These are phyloP conservation scores for Rhodotorula graminis DNA, from an alignment of 768 basidiomycete species.

Conservation along the genomic window DNA sequence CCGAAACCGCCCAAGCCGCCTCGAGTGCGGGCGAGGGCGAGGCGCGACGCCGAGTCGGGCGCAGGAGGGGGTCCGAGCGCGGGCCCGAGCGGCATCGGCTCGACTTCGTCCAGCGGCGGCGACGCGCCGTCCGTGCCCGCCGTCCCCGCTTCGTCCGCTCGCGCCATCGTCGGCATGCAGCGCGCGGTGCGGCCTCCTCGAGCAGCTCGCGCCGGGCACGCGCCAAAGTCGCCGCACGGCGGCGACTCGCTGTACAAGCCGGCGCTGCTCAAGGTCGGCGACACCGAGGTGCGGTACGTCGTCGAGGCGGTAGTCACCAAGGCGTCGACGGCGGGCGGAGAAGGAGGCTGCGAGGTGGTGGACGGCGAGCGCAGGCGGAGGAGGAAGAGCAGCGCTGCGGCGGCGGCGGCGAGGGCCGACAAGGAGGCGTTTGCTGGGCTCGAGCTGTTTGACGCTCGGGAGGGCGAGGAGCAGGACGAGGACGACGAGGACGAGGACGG, in stretches of 20 bases:
- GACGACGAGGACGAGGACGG: not conserved
- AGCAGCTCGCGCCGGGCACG: not conserved
- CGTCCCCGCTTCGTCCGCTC: no score
- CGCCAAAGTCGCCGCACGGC: not conserved
- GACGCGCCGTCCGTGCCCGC: no score
- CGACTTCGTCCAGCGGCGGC: no score
- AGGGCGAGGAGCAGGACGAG: not conserved
- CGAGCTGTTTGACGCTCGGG: not conserved
- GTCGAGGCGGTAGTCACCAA: constrained; percentile 16
- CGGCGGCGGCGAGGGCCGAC: not conserved
- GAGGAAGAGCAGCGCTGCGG: constrained; percentile 2
- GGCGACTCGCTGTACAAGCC: not conserved
- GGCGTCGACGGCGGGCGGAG: not conserved
- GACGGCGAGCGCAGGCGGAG: not conserved
- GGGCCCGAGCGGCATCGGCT: no score
- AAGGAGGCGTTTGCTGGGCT: not conserved
- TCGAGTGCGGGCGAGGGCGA: not conserved
- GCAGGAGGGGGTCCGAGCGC: no score
- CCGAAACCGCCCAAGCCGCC: constrained; percentile 5
- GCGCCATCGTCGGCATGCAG: no score
- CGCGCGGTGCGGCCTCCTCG: no score
- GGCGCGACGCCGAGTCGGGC: no score
- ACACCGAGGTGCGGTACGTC: constrained; percentile 9
- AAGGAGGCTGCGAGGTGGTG: no score
- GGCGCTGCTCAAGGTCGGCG: not conserved